phyloP scores from a whole-genome alignment of 768 basidiomycete genomes.

The Hygrophoropsis aurantiaca region DNA sequence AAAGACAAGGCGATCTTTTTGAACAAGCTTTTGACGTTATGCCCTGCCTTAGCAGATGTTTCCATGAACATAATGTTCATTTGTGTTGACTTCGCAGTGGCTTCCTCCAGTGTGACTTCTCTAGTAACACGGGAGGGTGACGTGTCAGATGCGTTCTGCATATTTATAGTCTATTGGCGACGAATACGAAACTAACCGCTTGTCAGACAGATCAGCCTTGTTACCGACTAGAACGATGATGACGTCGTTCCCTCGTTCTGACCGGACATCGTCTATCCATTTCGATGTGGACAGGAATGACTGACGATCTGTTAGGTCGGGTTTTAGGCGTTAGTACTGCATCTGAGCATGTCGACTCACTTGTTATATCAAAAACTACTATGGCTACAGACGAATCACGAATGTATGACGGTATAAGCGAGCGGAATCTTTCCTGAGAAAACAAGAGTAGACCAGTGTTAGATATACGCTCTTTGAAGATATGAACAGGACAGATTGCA shows the following conservation, averaged over 20 bases:
- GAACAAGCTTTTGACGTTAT: slow-evolving; percentile 98
- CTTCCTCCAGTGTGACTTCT: slow-evolving; percentile 98
- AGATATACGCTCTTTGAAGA: not conserved
- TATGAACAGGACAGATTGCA: not conserved
- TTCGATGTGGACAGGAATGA: slow-evolving; percentile 99
- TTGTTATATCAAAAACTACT: slow-evolving; percentile 98
- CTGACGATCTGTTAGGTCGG: slow-evolving; percentile 71
- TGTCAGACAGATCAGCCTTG: slow-evolving; percentile 98
- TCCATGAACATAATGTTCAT: slow-evolving; percentile 98
- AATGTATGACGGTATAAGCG: slow-evolving; percentile 97
- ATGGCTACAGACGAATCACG: slow-evolving; percentile 98
- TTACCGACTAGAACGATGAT: slow-evolving; percentile 98
- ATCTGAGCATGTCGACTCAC: slow-evolving; percentile 45
- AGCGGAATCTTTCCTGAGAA: slow-evolving; percentile 89
- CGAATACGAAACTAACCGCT: slow-evolving; percentile 62
- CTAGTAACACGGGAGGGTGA: slow-evolving; percentile 40
- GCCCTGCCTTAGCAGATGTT: slow-evolving; percentile 98
- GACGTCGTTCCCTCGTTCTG: slow-evolving; percentile 95
- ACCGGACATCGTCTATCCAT: slow-evolving; percentile 99
- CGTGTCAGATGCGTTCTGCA: slow-evolving; percentile 3
- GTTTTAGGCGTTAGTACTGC: slow-evolving; percentile 4
- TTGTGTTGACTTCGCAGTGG: slow-evolving; percentile 87
- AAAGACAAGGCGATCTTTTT: slow-evolving; percentile 99
- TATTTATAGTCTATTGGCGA: not conserved
- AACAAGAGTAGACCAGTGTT: too few species aligned